Evolutionary conservation across 1,284 basidiomycete species (phyloP), one percentile per base, ranked within the genome.

Genomic region (Apiotrichum gamsii): DNA sequence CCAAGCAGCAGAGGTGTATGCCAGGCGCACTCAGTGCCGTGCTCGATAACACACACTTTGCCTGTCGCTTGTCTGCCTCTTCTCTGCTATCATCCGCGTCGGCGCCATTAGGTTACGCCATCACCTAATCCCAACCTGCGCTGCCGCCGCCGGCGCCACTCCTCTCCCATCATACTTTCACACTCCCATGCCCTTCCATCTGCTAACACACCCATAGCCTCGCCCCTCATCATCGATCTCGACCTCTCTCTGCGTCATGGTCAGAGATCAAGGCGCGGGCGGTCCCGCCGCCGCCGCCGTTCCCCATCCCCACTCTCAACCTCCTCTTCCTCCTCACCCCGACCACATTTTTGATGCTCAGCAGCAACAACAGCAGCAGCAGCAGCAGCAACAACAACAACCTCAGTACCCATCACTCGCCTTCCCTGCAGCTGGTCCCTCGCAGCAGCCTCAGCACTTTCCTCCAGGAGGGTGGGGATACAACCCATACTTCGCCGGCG

Each of bases 391-490:
- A 29, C 50, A 45, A 9, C 48, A 45, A 15, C 47, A 39, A 31
- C 47, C 52, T 25, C 41, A 46, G 16, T 54, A 54, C 33, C 48
- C 48, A 5, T 50, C 48, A 25, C 43, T 54, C 14, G 49, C 48
- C 28, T 54, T 39, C 42, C 45, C 45, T n/a, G 20, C 52, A 9
- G 45, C 50, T 2, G 52, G 52, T 8, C 52, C 52, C 18, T 54
- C 52, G 9, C 52, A 43, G 32, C 41, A 21, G 11, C 41, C 30
- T 14, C 49, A 43, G 20, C 50, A 48, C 20, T 45, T 37, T 29
- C 33, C 43, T 15, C 49, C 45, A 20, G 25, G 20, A n/a, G 33
- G 23, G 31, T 43, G 43, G 38, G 31, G 35, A 14, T 44, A 43
- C 40, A 49, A 57, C 51, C 41, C 43, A 16, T 54, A 54, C 49